Conservation (phyloP, 805 yeast species). For the Wickerhamomyces rabaulensis region DNA sequence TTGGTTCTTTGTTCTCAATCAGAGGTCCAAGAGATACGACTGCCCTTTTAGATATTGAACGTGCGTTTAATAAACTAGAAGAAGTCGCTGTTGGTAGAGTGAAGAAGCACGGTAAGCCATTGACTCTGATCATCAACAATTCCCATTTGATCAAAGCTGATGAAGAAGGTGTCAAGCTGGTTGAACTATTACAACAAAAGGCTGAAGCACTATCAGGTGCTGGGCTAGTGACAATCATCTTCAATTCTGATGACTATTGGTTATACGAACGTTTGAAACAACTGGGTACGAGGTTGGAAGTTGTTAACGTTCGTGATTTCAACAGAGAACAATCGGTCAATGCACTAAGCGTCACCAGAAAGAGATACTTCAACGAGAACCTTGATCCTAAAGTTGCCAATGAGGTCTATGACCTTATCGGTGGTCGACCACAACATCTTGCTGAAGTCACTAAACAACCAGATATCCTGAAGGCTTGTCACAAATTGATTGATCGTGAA, state of each 20-base stretch:
- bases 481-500: constrained; percentile 68
- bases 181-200: constrained; percentile 76
- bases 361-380: constrained; percentile 33
- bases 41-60: constrained; percentile 73
- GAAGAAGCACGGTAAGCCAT: constrained; percentile 42
- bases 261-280: constrained; percentile 69
- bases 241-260: constrained; percentile 86
- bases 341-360: constrained; percentile 49
- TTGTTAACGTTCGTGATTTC: constrained; percentile 63
- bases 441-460: constrained; percentile 60
- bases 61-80: constrained; percentile 75
- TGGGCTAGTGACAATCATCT: constrained; percentile 43
- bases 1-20: constrained; percentile 75
- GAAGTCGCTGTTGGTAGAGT: constrained; percentile 56
- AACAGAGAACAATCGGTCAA: constrained; percentile 47
- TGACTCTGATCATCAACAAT: constrained; percentile 66
- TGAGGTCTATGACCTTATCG: constrained; percentile 61
- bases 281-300: constrained; percentile 69
- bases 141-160: constrained; percentile 72
- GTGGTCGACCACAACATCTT: constrained; percentile 82
- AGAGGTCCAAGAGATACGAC: constrained; percentile 84
- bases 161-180: constrained; percentile 63
- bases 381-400: constrained; percentile 39
- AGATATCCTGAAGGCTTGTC: constrained; percentile 57
- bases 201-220: constrained; percentile 76